A percentile compares a stretch with the other conserved stretches of the same genome.
Conservation (phyloP, 2,329 filamentous ascomycete genomes). For the Colletotrichum tropicale region DNA sequence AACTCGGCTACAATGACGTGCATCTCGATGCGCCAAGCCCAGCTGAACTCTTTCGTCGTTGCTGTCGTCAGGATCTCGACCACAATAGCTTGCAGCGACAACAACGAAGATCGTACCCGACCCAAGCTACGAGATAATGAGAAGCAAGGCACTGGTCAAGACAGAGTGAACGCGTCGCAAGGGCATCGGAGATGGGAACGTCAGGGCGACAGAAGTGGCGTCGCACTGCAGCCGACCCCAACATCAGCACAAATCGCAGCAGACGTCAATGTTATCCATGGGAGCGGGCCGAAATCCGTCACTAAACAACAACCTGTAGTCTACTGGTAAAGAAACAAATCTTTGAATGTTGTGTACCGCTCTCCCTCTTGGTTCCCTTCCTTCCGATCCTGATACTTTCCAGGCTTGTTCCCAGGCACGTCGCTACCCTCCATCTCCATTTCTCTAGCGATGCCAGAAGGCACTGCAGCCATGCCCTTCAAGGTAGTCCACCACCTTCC, state of each 20-base stretch:
- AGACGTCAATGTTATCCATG: background rate
- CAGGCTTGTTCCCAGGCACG: background rate
- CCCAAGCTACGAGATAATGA: background rate
- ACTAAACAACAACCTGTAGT: background rate
- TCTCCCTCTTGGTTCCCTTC: background rate
- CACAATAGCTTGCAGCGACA: background rate
- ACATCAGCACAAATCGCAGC: background rate
- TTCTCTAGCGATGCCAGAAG: background rate
- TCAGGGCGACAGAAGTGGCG: background rate
- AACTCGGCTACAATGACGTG: background rate
- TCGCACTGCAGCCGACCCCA: background rate
- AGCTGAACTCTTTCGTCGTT: background rate
- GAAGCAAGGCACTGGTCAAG: background rate
- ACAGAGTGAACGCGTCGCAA: background rate
- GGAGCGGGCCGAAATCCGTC: background rate
- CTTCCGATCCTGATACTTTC: background rate
- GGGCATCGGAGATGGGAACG: background rate
- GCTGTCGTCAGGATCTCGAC: background rate
- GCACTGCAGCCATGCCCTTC: background rate
- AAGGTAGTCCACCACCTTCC: background rate
- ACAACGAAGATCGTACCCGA: background rate
- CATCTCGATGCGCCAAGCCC: background rate
- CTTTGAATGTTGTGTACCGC: accelerated
- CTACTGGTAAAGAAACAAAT: background rate
- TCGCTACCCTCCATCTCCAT: background rate